These are phyloP conservation scores for Thraustotheca clavata DNA, from an alignment of 352 stramenopile genomes.

Conservation along the genomic window DNA sequence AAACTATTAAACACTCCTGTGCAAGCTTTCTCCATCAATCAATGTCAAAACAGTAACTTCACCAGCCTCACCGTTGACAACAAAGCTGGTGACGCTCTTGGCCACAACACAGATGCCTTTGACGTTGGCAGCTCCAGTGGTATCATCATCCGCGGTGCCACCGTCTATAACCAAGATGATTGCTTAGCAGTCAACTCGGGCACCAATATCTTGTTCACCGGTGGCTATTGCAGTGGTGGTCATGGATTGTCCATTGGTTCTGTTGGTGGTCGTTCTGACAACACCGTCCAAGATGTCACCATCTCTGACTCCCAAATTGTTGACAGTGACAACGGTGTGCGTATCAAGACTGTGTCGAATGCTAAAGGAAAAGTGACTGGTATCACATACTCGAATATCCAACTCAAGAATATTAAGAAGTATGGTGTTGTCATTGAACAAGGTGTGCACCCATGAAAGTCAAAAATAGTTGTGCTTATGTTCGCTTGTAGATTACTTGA, in stretches of 20 bases:
- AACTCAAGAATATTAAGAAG: slow-evolving; percentile 22
- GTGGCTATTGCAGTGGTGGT: slow-evolving; percentile 10
- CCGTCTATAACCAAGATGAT: slow-evolving; percentile 30
- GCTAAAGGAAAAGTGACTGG: slow-evolving; percentile 23
- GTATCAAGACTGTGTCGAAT: slow-evolving; percentile 29
- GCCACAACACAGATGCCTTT: slow-evolving; percentile 34
- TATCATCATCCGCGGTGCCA: slow-evolving; percentile 24
- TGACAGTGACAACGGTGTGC: slow-evolving; percentile 29
- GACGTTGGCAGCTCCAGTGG: slow-evolving; percentile 23
- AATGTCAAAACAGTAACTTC: slow-evolving; percentile 23
- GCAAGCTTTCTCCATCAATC: slow-evolving; percentile 32
- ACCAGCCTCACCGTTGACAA: slow-evolving; percentile 28
- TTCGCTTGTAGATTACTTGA: slow-evolving; percentile 32
- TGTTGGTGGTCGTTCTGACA: slow-evolving; percentile 21
- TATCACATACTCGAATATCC: slow-evolving; percentile 26
- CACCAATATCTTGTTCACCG: background rate
- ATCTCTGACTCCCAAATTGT: slow-evolving; percentile 30
- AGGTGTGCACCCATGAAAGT: background rate
- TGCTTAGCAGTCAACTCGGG: slow-evolving; percentile 22
- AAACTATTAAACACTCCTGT: slow-evolving; percentile 25
- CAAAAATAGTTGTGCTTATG: background rate
- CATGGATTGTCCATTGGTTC: slow-evolving; percentile 31
- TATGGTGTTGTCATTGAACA: slow-evolving; percentile 29
- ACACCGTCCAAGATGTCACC: slow-evolving; percentile 16
- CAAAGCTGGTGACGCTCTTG: slow-evolving; percentile 24